A percentile compares a stretch with the other conserved stretches of the same genome.
Evolutionary conservation across 2,329 filamentous ascomycete species (phyloP).

Genomic region (Cytospora schulzeri): DNA sequence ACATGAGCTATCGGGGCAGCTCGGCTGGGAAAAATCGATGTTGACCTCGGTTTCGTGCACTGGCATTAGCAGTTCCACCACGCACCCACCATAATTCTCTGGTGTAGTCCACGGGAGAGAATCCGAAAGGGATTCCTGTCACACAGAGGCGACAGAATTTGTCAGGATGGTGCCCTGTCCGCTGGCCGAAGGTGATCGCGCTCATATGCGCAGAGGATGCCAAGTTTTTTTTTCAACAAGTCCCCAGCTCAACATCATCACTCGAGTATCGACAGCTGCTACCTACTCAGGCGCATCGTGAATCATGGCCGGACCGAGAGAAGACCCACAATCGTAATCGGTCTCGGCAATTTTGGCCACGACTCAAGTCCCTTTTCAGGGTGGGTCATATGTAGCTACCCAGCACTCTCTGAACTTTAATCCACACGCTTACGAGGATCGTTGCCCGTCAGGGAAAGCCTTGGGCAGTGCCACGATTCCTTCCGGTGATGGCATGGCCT

Average conservation of each 20-base stretch:
- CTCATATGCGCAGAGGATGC: neutral
- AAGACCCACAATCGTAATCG: neutral
- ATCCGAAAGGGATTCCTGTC: neutral
- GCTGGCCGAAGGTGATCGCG: too few species aligned
- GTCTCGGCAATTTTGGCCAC: conserved; percentile 6
- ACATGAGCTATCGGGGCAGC: neutral
- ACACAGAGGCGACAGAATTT: neutral
- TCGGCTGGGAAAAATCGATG: neutral
- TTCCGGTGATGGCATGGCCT: conserved; percentile 20
- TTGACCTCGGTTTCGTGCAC: neutral
- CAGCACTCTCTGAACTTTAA: conserved; percentile 10
- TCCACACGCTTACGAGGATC: conserved; percentile 19
- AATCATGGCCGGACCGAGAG: neutral
- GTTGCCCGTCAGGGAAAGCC: conserved; percentile 20
- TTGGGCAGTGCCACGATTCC: conserved; percentile 20
- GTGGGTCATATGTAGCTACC: conserved; percentile 3
- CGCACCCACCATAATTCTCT: neutral
- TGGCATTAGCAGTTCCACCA: neutral
- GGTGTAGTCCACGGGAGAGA: neutral
- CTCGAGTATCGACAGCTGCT: neutral
- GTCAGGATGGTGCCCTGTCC: neutral
- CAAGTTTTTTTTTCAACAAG: neutral
- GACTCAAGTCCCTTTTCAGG: conserved; percentile 21
- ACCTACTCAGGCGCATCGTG: neutral
- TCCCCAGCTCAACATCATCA: neutral